Base-by-base conservation (phyloP, 2,329 filamentous ascomycete species). In the Trichoderma gracile region DNA sequence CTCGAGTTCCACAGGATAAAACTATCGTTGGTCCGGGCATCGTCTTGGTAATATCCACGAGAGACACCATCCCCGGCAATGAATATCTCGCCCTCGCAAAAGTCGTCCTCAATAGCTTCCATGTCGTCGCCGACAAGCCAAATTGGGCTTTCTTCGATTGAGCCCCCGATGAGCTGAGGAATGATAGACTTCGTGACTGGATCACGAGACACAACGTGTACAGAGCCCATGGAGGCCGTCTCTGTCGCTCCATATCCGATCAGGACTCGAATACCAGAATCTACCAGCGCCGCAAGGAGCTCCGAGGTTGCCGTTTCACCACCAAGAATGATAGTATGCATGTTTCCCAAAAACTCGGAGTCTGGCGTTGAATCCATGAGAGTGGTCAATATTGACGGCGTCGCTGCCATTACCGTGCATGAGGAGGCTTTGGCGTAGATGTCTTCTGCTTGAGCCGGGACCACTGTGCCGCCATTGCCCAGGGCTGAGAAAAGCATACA, bases 401-500 rank as follows among this genome's bases (percentile, higher is more conserved):
- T 65, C 5, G 56, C 63, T 10, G 63, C 63, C 47, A 56, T 38
- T 4, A 65, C 63, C 12, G 56, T 61, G 49, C 63, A 65, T 46
- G 63, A 61, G 12, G 63, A 17, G n/a, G 63, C 63, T 47, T 40
- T 65, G 15, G 17, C 23, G 19, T 54, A 65, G 15, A 65, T 54
- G 27, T 65, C 63, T 38, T 61, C 49, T 19, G 56, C 40, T 30
- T 54, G 46, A 5, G 63, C 21, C 38, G 63, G 63, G 38, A 65
- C 56, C 15, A 65, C 23, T 6, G 56, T 61, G 17, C 63, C 63
- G 15, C 63, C 50, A 40, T 54, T 61, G 12, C 49, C 63, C 3
- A 65, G n/a, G 4, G 43, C 46, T 10, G 63, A 65, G 47, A 65
- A 65, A 14, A 65, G 43, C 63, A 65, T 65, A 27, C 63, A 65